Conservation (phyloP, 192 early-diverging fungal species). For the Entomortierella beljakovae region DNA sequence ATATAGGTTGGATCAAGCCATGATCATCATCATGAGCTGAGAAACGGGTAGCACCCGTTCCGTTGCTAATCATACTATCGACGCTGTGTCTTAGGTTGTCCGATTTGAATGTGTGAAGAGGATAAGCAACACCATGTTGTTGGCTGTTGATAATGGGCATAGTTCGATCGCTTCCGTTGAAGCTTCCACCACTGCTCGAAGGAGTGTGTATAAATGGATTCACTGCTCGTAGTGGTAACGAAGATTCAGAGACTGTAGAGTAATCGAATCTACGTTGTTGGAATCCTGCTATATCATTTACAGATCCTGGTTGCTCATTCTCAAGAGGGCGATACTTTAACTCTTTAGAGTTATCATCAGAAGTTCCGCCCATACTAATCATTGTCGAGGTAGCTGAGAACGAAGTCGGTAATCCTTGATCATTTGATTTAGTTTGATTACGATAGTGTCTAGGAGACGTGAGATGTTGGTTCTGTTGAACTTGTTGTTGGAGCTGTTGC, state of each 20-base stretch:
- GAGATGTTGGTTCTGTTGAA: constrained; percentile 9
- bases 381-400: constrained; percentile 49
- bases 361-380: constrained; percentile 32
- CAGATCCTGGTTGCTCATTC: background rate
- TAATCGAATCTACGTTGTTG: background rate
- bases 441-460: constrained; percentile 1
- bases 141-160: background rate
- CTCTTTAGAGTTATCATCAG: constrained; percentile 33
- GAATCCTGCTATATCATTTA: background rate
- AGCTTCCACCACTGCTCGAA: background rate
- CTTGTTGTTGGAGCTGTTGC: constrained; percentile 7
- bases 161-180: background rate
- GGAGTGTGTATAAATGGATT: constrained; percentile 10
- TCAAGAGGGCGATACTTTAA: constrained; percentile 25
- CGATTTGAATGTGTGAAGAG: constrained; percentile 11
- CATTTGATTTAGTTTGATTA: background rate
- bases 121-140: background rate
- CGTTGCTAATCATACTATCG: constrained; percentile 40
- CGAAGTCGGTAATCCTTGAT: constrained; percentile 5
- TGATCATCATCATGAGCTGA: constrained; percentile 33
- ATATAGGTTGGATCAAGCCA: constrained; percentile 7
- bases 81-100: constrained; percentile 19
- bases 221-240: background rate
- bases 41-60: constrained; percentile 26
- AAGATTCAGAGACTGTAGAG: background rate